phyloP scores from a whole-genome alignment of 2,329 filamentous ascomycete species.

The Fusarium sp. region DNA sequence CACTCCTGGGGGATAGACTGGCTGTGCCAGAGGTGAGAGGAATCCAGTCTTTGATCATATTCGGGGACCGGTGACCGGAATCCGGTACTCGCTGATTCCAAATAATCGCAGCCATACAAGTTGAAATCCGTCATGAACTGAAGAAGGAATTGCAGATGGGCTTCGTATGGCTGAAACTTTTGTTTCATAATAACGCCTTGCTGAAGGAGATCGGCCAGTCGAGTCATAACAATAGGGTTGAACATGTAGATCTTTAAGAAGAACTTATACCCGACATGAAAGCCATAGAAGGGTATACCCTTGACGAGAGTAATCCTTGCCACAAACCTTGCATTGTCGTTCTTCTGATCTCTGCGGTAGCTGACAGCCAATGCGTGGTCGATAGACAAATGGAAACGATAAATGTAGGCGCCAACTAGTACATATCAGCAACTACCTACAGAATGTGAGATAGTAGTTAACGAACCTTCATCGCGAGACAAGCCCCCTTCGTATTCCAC shows the following conservation, averaged over 20 bases:
- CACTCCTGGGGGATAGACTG: constrained; percentile 68
- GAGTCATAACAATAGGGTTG: constrained; percentile 87
- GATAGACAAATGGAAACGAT: constrained; percentile 83
- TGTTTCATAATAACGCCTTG: constrained; percentile 89
- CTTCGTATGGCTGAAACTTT: constrained; percentile 91
- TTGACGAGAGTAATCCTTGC: constrained; percentile 93
- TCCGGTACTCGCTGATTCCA: constrained; percentile 75
- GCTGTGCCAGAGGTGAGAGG: constrained; percentile 82
- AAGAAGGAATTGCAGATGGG: constrained; percentile 88
- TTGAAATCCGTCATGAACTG: constrained; percentile 99
- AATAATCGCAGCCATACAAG: constrained; percentile 90
- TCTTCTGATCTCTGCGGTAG: constrained; percentile 80
- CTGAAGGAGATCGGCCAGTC: constrained; percentile 85
- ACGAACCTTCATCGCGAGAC: constrained; percentile 72
- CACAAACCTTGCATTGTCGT: constrained; percentile 76
- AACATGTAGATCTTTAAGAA: constrained; percentile 96
- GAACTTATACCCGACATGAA: constrained; percentile 88
- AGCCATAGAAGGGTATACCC: constrained; percentile 95
- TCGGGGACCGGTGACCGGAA: constrained; percentile 83
- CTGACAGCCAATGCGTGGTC: constrained; percentile 89
- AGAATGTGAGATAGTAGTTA: neutral
- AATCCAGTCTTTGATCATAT: constrained; percentile 68
- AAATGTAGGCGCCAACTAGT: constrained; percentile 79
- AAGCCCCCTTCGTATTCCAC: constrained; percentile 83
- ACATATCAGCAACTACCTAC: constrained; percentile 17